These are phyloP conservation scores for Candida sojae DNA, from an alignment of 1,139 yeast genomes.

Conservation along the genomic window DNA sequence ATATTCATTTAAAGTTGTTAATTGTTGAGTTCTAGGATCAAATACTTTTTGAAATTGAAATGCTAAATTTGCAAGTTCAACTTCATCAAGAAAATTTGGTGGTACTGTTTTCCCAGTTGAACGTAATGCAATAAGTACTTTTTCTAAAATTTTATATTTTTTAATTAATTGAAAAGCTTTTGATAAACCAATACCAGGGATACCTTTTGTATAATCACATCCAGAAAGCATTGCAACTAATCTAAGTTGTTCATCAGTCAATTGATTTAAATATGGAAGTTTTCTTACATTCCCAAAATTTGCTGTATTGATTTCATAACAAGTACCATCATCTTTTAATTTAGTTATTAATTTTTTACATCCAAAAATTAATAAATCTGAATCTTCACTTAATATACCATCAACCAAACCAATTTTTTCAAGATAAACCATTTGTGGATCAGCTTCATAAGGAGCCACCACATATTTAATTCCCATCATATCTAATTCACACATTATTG, in stretches of 20 bases:
- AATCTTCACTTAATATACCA: constrained; percentile 91
- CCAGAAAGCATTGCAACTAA: constrained; percentile 88
- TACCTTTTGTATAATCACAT: constrained; percentile 92
- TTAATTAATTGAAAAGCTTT: constrained; percentile 70
- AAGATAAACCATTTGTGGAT: constrained; percentile 91
- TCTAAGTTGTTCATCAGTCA: constrained; percentile 62
- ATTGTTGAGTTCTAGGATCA: constrained; percentile 52
- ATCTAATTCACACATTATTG: constrained; percentile 73
- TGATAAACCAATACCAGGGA: constrained; percentile 77
- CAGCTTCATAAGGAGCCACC: constrained; percentile 99
- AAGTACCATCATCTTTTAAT: constrained; percentile 72
- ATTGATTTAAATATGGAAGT: constrained; percentile 45
- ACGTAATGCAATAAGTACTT: constrained; percentile 57
- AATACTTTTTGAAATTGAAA: constrained; percentile 87
- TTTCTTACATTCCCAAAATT: constrained; percentile 49
- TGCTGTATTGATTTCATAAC: constrained; percentile 64
- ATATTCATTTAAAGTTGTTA: constrained; percentile 62
- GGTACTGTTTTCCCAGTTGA: constrained; percentile 70
- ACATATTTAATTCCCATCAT: constrained; percentile 62
- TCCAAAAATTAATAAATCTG: constrained; percentile 90
- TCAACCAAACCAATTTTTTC: constrained; percentile 76
- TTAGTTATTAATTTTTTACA: constrained; percentile 77
- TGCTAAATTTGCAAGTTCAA: constrained; percentile 70
- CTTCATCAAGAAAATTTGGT: constrained; percentile 57
- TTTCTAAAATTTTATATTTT: constrained; percentile 51